Evolutionary conservation across 495 filamentous ascomycete species (phyloP), one percentile per base, ranked within the genome.

Genomic region (Neurospora sp.): DNA sequence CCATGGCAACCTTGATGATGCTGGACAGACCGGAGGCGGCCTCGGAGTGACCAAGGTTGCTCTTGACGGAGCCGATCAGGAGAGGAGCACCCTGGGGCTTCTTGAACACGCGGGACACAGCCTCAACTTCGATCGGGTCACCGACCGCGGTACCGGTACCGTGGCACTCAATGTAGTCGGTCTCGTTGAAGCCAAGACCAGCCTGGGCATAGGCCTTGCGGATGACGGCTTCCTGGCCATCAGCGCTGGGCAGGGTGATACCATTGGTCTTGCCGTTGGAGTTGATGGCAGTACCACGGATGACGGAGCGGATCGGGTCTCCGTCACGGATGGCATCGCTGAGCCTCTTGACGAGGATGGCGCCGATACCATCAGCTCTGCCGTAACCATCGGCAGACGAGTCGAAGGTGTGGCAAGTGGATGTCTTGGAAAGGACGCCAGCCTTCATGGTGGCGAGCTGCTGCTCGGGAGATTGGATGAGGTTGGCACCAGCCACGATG

Each of bases 351-450:
- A 93, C 69, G 5, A 85, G 79, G 1, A 92, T 41, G 0, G 82
- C 82, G 44, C 81, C 82, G 7, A 90, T 75, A 2, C 83, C 90
- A 73, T 93, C 91, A 4, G 83, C 91, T 9, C 90, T 80, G 0
- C 79, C 89, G 78, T 90, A 93, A 0, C 91, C 91, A 78, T 91
- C 83, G 12, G 90, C 91, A 0, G 76, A 72, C 0, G 83, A 82
- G 75, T 90, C 88, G 74, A 91, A 93, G 1, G 86, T 86, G 54
- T 88, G 84, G 71, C 85, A 92, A 1, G 69, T 79, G 14, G 82
- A 81, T 23, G 82, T 80, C 12, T 80, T 74, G 4, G 80, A 81
- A 31, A 85, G 73, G 23, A 84, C 84, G 42, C 78, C 78, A 0
- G 82, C 69, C 48, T 78, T 79, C 3, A 79, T 77, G n/a, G 81